Base-by-base conservation (phyloP, 139 green algal species). In the Haematococcus lacustris region DNA sequence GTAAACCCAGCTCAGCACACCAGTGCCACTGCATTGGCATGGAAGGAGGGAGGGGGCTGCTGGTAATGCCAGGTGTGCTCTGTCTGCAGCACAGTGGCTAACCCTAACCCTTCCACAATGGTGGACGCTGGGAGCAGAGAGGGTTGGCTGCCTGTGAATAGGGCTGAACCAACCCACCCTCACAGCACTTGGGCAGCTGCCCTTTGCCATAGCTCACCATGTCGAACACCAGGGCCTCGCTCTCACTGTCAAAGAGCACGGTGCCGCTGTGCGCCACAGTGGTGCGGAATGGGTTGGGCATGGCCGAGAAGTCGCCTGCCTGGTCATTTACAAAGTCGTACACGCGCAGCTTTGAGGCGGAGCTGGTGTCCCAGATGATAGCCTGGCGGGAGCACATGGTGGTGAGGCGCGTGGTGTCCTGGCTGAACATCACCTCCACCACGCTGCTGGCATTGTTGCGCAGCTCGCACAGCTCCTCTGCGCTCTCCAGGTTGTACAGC, bases 161-260 rank as follows among this genome's bases (percentile, higher is more conserved):
- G n/a, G n/a, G n/a, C n/a, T n/a, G n/a, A n/a, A n/a, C n/a, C n/a
- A n/a, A n/a, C n/a, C n/a, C n/a, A n/a, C n/a, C n/a, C n/a, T n/a
- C n/a, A n/a, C n/a, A n/a, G n/a, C n/a, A n/a, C n/a, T n/a, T n/a
- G n/a, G n/a, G n/a, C n/a, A n/a, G n/a, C n/a, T n/a, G n/a, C n/a
- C n/a, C n/a, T n/a, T n/a, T n/a, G n/a, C n/a, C 47, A 21, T 57
- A 57, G n/a, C 66, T 9, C 39, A 68, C 40, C 79, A 85, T 85
- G 72, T 85, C 79, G 51, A 76, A 79, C 51, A 85, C 79, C 50
- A 79, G 41, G 30, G 75, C 63, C 75, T 85, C 79, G 2, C 28
- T 66, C 79, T 85, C 79, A 68, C 76, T 75, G 75, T 85, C 79
- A n/a, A 81, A 85, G 61, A 85, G 59, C 43, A 85, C 63, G 13